Evolutionary conservation across 495 filamentous ascomycete species (phyloP).

Genomic region (Coniosporium apollinis): DNA sequence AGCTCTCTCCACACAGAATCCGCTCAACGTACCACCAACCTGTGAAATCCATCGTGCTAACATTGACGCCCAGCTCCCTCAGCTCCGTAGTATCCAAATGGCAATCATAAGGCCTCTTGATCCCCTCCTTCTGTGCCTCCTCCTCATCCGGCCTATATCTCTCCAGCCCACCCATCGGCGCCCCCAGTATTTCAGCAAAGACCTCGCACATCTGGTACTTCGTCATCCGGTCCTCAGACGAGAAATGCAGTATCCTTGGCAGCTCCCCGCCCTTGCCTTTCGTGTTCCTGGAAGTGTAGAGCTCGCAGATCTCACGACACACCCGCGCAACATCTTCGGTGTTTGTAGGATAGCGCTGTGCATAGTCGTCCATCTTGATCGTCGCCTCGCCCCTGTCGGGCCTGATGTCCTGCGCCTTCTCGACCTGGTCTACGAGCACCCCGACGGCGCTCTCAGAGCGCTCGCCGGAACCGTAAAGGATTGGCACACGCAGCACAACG

Average conservation of each 20-base stretch:
- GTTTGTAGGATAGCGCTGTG: slow-evolving; percentile 67
- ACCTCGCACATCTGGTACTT: slow-evolving; percentile 82
- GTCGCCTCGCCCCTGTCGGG: slow-evolving; percentile 28
- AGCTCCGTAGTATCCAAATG: slow-evolving; percentile 67
- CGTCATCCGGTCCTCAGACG: slow-evolving; percentile 70
- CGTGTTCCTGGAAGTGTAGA: slow-evolving; percentile 36
- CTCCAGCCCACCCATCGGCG: slow-evolving; percentile 53
- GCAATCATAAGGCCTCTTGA: slow-evolving; percentile 76
- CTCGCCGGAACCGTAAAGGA: slow-evolving; percentile 60
- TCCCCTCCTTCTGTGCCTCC: slow-evolving; percentile 44
- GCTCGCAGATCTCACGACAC: slow-evolving; percentile 48
- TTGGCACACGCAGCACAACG: slow-evolving; percentile 68
- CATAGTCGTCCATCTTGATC: slow-evolving; percentile 80
- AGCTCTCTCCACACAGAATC: neutral
- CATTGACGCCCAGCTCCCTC: slow-evolving; percentile 59
- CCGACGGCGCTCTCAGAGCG: slow-evolving; percentile 72
- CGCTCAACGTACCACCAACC: slow-evolving; percentile 62
- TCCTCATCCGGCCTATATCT: slow-evolving; percentile 39
- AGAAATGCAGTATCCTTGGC: slow-evolving; percentile 70
- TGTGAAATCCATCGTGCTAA: slow-evolving; percentile 57
- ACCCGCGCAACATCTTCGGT: slow-evolving; percentile 83
- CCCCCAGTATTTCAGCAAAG: slow-evolving; percentile 64
- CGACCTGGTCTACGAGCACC: slow-evolving; percentile 54
- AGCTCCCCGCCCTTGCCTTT: slow-evolving; percentile 29
- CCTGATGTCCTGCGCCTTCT: slow-evolving; percentile 41